Conservation (phyloP, 164 flowering plant genomes). For the Amborella trichopoda region DNA sequence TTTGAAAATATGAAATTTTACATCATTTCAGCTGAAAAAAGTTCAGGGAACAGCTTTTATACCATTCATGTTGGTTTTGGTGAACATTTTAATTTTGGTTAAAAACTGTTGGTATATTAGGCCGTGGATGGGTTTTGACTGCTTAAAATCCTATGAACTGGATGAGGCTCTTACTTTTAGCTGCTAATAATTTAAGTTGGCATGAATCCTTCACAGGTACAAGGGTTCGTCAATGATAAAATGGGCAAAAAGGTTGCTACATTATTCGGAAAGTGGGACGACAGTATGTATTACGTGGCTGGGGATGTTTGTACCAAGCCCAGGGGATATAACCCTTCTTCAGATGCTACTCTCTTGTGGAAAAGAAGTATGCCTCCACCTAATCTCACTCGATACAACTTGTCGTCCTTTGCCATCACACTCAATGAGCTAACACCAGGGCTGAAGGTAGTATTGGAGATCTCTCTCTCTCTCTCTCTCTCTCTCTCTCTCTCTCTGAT, state of each 20-base stretch:
- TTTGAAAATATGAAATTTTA: too few species aligned
- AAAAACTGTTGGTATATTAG: too few species aligned
- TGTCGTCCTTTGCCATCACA: conserved; percentile 78
- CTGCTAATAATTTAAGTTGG: too few species aligned
- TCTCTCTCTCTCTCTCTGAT: background rate
- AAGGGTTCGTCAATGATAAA: conserved; percentile 72
- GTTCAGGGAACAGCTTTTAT: too few species aligned
- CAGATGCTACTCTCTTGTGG: conserved; percentile 58
- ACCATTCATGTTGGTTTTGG: too few species aligned
- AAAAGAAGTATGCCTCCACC: conserved; percentile 47
- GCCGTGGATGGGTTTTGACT: background rate
- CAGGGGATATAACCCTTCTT: conserved; percentile 24
- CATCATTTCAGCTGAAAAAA: too few species aligned
- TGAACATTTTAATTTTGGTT: too few species aligned
- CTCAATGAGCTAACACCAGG: conserved; percentile 80
- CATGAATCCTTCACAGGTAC: conserved; percentile 47
- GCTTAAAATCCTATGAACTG: background rate
- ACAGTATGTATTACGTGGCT: conserved; percentile 47
- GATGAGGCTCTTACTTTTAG: too few species aligned
- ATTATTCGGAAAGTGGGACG: conserved; percentile 87
- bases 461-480: background rate
- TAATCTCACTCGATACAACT: conserved; percentile 75
- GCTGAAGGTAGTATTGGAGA: conserved; percentile 45
- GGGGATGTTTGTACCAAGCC: conserved; percentile 34
- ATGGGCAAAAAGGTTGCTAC: conserved; percentile 51